These are phyloP conservation scores for Globisporangium paddicum DNA, from an alignment of 352 stramenopile genomes.

Conservation along the genomic window DNA sequence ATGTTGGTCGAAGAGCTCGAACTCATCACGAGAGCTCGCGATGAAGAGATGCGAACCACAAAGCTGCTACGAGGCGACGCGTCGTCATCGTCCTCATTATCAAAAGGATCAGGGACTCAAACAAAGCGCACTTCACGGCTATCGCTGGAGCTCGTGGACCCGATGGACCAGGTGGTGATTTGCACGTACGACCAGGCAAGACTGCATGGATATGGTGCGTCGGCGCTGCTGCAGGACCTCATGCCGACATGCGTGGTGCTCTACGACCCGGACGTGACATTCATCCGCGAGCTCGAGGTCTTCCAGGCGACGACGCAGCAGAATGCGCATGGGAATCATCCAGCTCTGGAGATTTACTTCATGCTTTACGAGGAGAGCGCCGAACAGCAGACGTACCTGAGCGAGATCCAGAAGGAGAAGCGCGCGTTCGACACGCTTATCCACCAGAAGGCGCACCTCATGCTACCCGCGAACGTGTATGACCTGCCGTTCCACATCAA, in stretches of 20 bases:
- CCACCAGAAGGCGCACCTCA: conserved; percentile 91
- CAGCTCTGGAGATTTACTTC: conserved; percentile 90
- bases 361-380: conserved; percentile 95
- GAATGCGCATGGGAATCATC: neutral
- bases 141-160: conserved; percentile 46
- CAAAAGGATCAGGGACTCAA: neutral
- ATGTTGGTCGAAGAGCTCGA: conserved; percentile 70
- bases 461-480: conserved; percentile 86
- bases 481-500: conserved; percentile 81
- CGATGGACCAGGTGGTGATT: conserved; percentile 50
- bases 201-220: conserved; percentile 48
- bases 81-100: neutral
- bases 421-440: conserved; percentile 96
- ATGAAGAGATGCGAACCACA: conserved; percentile 17
- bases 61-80: conserved; percentile 9
- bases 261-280: conserved; percentile 94
- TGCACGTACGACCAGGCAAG: conserved; percentile 80
- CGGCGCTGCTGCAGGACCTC: conserved; percentile 86
- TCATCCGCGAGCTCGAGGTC: conserved; percentile 95
- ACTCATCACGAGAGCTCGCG: conserved; percentile 20
- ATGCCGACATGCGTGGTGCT: conserved; percentile 90
- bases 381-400: conserved; percentile 95
- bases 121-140: conserved; percentile 24
- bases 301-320: conserved; percentile 66
- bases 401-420: conserved; percentile 93